Evolutionary conservation across 2,329 filamentous ascomycete genomes (phyloP).

Genomic region (Cladophialophora exuberans): DNA sequence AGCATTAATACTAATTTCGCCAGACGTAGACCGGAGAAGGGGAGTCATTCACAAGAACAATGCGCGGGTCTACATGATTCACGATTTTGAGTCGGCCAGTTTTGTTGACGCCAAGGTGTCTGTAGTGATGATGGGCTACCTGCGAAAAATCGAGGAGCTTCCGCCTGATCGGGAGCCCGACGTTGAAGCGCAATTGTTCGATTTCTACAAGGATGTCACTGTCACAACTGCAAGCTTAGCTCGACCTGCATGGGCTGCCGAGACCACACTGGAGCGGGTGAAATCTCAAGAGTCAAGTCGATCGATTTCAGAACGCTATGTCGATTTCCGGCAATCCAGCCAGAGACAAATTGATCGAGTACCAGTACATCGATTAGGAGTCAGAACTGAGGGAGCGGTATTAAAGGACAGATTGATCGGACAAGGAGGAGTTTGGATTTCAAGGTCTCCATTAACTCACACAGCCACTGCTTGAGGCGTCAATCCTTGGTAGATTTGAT

Average conservation of each 20-base stretch:
- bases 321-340: conserved; percentile 53
- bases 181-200: conserved; percentile 43
- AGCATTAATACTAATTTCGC: conserved; percentile 60
- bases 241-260: conserved; percentile 44
- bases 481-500: no score
- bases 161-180: conserved; percentile 41
- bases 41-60: conserved; percentile 54
- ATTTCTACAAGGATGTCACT: conserved; percentile 43
- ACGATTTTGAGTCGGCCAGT: conserved; percentile 50
- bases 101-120: conserved; percentile 54
- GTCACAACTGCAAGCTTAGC: conserved; percentile 42
- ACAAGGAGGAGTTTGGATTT: conserved; percentile 32
- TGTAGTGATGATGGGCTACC: conserved; percentile 63
- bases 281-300: conserved; percentile 45
- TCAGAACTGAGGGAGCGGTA: conserved; percentile 50
- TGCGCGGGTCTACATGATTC: conserved; percentile 59
- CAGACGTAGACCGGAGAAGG: conserved; percentile 51
- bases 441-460: conserved; percentile 18
- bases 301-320: conserved; percentile 50
- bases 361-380: conserved; percentile 62
- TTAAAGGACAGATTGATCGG: conserved; percentile 31
- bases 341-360: conserved; percentile 62
- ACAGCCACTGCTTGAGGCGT: conserved; percentile 1
- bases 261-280: conserved; percentile 33
- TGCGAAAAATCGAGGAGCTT: conserved; percentile 49